These are phyloP conservation scores for Berberis thunbergii DNA, from an alignment of 164 flowering plant genomes.

Conservation along the genomic window DNA sequence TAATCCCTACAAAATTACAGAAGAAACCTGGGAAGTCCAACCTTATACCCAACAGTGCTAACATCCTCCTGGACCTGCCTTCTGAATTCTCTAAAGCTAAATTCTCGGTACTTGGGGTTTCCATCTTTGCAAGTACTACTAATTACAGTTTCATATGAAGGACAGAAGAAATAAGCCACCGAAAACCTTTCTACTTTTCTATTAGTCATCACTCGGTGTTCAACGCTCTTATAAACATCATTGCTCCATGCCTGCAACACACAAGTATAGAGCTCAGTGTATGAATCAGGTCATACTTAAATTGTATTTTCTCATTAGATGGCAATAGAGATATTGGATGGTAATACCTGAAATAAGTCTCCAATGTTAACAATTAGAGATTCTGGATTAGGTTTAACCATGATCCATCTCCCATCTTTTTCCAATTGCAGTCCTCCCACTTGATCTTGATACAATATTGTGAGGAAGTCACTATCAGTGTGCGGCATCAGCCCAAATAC, in stretches of 20 bases:
- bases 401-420: conserved; percentile 64
- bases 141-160: conserved; percentile 53
- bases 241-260: conserved; percentile 79
- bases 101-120: conserved; percentile 40
- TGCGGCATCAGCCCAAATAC: conserved; percentile 75
- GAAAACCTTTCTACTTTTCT: conserved; percentile 50
- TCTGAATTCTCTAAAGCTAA: conserved; percentile 65
- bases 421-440: conserved; percentile 74
- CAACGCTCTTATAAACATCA: conserved; percentile 63
- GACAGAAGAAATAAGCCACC: conserved; percentile 68
- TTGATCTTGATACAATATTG: conserved; percentile 63
- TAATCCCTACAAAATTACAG: conserved; percentile 2
- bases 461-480: conserved; percentile 84
- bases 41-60: conserved; percentile 41
- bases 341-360: conserved; percentile 64
- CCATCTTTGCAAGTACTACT: conserved; percentile 16
- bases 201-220: conserved; percentile 64
- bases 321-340: not conserved
- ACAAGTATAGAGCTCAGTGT: not conserved
- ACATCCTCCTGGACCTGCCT: conserved; percentile 69
- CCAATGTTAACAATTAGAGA: conserved; percentile 74
- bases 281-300: not conserved
- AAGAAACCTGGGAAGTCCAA: conserved; percentile 71
- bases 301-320: not conserved
- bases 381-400: conserved; percentile 61